Evolutionary conservation across 176 grass and related monocot species (phyloP).

Genomic region (Alopecurus myosuroides): DNA sequence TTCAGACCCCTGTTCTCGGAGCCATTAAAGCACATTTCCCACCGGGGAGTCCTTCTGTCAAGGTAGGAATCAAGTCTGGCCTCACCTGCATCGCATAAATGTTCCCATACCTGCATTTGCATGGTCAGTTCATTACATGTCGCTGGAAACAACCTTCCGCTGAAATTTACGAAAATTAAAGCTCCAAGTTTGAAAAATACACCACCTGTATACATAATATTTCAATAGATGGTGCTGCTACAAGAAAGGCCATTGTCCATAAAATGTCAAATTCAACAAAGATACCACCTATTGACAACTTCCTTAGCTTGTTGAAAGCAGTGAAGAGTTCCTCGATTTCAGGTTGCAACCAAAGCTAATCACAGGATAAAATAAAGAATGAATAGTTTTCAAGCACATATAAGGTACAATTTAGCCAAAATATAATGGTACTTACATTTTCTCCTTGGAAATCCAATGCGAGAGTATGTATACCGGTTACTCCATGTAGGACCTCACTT

Average conservation of each 20-base stretch:
- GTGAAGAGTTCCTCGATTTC: background rate
- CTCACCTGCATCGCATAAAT: background rate
- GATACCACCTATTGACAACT: background rate
- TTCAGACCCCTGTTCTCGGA: background rate
- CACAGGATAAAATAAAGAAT: background rate
- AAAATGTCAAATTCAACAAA: background rate
- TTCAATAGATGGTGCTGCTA: background rate
- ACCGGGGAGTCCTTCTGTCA: background rate
- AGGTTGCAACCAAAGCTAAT: background rate
- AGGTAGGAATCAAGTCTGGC: too few relatives aligned
- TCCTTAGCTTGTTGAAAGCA: background rate
- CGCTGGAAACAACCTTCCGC: too few relatives aligned
- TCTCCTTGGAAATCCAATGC: too few relatives aligned
- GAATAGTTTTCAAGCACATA: background rate
- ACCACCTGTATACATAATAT: background rate
- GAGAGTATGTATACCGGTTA: background rate
- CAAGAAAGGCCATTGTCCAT: background rate
- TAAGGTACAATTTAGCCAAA: background rate
- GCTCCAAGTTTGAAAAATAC: too few relatives aligned
- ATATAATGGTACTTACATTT: too few relatives aligned
- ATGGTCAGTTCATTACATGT: too few relatives aligned
- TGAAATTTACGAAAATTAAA: too few relatives aligned
- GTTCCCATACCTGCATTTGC: background rate
- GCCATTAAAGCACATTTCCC: background rate
- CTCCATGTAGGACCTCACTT: background rate